Conservation (phyloP, 1,284 basidiomycete genomes). For the Trichosporon asahii region DNA sequence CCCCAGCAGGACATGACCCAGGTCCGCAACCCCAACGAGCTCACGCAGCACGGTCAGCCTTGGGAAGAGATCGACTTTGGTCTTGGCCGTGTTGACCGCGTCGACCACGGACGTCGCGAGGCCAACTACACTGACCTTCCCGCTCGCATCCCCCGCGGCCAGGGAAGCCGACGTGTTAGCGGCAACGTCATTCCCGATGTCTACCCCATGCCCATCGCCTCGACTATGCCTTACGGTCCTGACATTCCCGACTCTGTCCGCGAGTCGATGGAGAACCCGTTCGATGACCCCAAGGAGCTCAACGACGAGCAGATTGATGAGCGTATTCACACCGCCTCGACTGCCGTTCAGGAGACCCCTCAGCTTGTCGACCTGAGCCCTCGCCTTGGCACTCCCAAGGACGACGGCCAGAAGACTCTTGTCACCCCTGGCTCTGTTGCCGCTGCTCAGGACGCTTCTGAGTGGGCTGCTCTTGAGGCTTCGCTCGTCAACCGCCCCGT, state of each 20-base stretch:
- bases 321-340: slow-evolving; percentile 6
- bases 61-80: slow-evolving; percentile 54
- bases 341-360: neutral
- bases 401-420: slow-evolving; percentile 25
- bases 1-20: slow-evolving; percentile 30
- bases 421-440: slow-evolving; percentile 13
- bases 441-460: slow-evolving; percentile 25
- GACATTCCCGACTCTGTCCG: slow-evolving; percentile 12
- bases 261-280: slow-evolving; percentile 4
- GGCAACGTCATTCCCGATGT: slow-evolving; percentile 15
- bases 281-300: slow-evolving; percentile 7
- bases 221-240: slow-evolving; percentile 23
- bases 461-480: slow-evolving; percentile 41
- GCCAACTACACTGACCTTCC: slow-evolving; percentile 27
- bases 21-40: slow-evolving; percentile 20
- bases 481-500: slow-evolving; percentile 37
- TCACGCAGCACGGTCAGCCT: slow-evolving; percentile 35
- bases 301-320: slow-evolving; percentile 9
- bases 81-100: slow-evolving; percentile 46
- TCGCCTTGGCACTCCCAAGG: slow-evolving; percentile 18
- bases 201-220: slow-evolving; percentile 30
- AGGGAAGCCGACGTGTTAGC: slow-evolving; percentile 5
- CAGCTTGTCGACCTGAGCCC: slow-evolving; percentile 29
- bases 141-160: slow-evolving; percentile 11
- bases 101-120: slow-evolving; percentile 40